These are phyloP conservation scores for Tolypocladium ophioglossoides DNA, from an alignment of 2,329 filamentous ascomycete species.

Conservation along the genomic window DNA sequence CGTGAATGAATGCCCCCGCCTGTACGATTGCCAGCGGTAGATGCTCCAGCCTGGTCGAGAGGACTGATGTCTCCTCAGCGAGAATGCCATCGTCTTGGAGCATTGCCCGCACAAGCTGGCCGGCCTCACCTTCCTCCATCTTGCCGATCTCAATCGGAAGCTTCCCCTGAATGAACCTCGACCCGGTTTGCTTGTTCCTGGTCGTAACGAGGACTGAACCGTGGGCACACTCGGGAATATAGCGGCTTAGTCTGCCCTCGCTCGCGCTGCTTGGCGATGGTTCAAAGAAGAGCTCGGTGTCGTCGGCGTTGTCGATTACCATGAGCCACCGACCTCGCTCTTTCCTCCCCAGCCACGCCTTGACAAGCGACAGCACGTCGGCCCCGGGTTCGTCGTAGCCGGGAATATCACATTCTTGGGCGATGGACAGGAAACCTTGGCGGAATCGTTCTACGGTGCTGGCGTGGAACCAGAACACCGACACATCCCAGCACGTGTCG, in stretches of 20 bases:
- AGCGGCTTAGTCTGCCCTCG: too few species aligned
- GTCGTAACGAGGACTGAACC: constrained; percentile 21
- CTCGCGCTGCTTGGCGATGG: constrained; percentile 1
- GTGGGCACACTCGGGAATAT: constrained; percentile 17
- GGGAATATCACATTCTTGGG: constrained; percentile 13
- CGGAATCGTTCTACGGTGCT: constrained; percentile 18
- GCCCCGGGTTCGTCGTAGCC: constrained; percentile 10
- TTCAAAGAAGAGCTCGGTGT: constrained; percentile 5
- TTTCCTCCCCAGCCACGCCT: constrained; percentile 15
- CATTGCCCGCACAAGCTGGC: too few species aligned
- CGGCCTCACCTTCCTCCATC: too few species aligned
- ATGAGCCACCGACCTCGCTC: constrained; percentile 10
- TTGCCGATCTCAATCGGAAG: too few species aligned
- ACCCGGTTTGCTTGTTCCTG: constrained; percentile 18
- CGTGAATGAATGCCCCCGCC: too few species aligned
- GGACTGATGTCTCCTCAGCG: too few species aligned
- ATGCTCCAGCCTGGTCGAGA: too few species aligned
- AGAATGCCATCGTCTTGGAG: too few species aligned
- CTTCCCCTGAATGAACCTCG: too few species aligned
- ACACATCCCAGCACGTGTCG: constrained; percentile 9
- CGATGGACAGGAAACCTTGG: constrained; percentile 14
- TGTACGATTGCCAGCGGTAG: too few species aligned
- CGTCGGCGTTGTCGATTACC: constrained; percentile 6
- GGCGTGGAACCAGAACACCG: constrained; percentile 24
- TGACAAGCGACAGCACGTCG: constrained; percentile 14